Evolutionary conservation across 2,329 filamentous ascomycete genomes (phyloP), one percentile per base, ranked within the genome.

Genomic region (Lasiodiplodia sp.): DNA sequence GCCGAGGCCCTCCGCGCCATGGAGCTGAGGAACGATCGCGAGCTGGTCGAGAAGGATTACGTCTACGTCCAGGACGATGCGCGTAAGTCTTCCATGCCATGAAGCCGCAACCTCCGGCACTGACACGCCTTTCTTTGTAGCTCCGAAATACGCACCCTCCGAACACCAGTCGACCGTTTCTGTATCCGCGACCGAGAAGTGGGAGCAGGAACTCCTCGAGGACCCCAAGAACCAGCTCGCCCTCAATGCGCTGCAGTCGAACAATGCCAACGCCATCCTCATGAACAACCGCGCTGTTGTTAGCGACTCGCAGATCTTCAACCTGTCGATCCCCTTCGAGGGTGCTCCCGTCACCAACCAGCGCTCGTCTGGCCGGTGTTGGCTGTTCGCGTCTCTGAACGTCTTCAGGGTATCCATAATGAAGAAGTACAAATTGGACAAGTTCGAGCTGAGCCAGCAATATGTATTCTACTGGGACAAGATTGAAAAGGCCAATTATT

Each of bases 381-480:
- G 94, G 94, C 87, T 97, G 71, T 97, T 97, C 74, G 94, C 94
- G 0, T 89, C 92, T 4, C 96, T 92, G n/a, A 97, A 97, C 74
- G 90, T 96, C 68, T 96, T 97, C 81, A 91, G 94, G 34, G 87
- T 97, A n/a, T 91, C 93, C 0, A 84, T 97, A 57, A 95, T 96
- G 91, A 91, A 92, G 80, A 90, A 90, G 74, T 92, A 96, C 79
- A 88, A 89, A 71, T 86, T 97, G 23, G 87, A 89, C 57, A 84
- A 87, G 66, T 96, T 97, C 75, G 92, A 97, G 83, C 85, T 97
- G n/a, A 94, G 91, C 37, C 94, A 97, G 80, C 86, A 90, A 1
- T 96, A 96, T 75, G 86, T 97, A 4, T 97, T 95, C 82, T 97
- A 93, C 85, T 96, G 92, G 91, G 94, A 97, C 79, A 97, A 97